Conservation (phyloP, 2,329 filamentous ascomycete species). For the Claviceps maximensis region DNA sequence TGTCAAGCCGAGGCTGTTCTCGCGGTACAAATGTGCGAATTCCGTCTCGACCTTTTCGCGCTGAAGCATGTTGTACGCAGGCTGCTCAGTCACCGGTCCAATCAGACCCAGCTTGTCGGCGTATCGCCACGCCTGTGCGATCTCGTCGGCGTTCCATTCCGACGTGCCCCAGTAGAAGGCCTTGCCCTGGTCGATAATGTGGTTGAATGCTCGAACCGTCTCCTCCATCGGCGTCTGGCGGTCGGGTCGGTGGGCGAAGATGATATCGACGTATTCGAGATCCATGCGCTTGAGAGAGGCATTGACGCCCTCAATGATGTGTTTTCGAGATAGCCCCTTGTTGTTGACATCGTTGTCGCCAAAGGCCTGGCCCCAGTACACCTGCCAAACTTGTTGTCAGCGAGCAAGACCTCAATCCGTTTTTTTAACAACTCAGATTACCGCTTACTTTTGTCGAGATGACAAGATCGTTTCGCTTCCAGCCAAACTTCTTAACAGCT, state of each 20-base stretch:
- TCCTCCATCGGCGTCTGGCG: constrained; percentile 57
- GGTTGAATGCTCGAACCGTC: constrained; percentile 56
- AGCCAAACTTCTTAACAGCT: constrained; percentile 45
- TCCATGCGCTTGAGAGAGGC: constrained; percentile 43
- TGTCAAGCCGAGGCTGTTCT: constrained; percentile 47
- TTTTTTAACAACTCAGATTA: too few species aligned
- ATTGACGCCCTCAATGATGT: constrained; percentile 53
- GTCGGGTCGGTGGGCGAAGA: constrained; percentile 58
- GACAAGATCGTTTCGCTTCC: constrained; percentile 48
- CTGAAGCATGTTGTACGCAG: constrained; percentile 50
- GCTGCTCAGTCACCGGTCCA: constrained; percentile 54
- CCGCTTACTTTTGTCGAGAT: constrained; percentile 42
- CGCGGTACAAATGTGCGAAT: constrained; percentile 45
- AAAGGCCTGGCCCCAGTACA: constrained; percentile 50
- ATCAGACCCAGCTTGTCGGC: constrained; percentile 48
- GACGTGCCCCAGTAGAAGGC: constrained; percentile 61
- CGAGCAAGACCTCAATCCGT: neutral
- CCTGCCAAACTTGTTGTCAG: constrained; percentile 22
- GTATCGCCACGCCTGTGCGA: constrained; percentile 47
- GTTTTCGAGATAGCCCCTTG: constrained; percentile 53
- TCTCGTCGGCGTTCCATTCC: constrained; percentile 54
- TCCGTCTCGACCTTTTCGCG: constrained; percentile 52
- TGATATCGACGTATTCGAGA: constrained; percentile 51
- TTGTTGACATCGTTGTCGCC: constrained; percentile 53
- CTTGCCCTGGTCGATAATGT: constrained; percentile 54